phyloP scores from a whole-genome alignment of 2,329 filamentous ascomycete species.

The Monilinia vaccinii-corymbosi region DNA sequence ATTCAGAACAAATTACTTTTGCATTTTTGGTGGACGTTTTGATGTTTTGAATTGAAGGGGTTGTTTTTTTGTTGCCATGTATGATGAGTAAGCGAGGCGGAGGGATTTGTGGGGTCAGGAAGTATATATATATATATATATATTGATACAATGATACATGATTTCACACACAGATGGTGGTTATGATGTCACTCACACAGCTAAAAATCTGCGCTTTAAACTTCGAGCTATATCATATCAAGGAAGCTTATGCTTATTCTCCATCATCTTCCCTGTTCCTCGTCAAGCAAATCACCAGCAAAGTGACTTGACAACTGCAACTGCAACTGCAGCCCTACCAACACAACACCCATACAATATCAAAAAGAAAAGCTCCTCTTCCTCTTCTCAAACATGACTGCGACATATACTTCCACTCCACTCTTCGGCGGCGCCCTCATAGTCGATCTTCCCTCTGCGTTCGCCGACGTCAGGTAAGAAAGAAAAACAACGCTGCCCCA shows the following conservation, averaged over 20 bases:
- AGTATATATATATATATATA: too few relatives aligned
- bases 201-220: too few relatives aligned
- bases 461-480: constrained; percentile 63
- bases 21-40: background rate
- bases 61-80: background rate
- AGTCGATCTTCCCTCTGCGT: constrained; percentile 57
- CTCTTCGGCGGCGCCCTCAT: constrained; percentile 67
- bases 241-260: too few relatives aligned
- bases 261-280: constrained; percentile 3
- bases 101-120: background rate
- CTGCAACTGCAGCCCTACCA: constrained; percentile 4
- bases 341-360: background rate
- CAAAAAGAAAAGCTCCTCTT: too few relatives aligned
- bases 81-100: background rate
- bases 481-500: background rate
- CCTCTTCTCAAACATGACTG: background rate
- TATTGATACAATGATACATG: too few relatives aligned
- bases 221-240: too few relatives aligned
- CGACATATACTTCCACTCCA: constrained; percentile 34
- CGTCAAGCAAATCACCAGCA: background rate
- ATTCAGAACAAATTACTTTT: constrained; percentile 21
- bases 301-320: background rate
- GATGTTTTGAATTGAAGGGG: background rate
- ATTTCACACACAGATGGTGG: too few relatives aligned
- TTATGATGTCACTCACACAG: too few relatives aligned